Percentiles rank a stretch among this genome's conserved stretches.
phyloP scores from a whole-genome alignment of 2,329 filamentous ascomycete species.

The Aquanectria penicillioides region DNA sequence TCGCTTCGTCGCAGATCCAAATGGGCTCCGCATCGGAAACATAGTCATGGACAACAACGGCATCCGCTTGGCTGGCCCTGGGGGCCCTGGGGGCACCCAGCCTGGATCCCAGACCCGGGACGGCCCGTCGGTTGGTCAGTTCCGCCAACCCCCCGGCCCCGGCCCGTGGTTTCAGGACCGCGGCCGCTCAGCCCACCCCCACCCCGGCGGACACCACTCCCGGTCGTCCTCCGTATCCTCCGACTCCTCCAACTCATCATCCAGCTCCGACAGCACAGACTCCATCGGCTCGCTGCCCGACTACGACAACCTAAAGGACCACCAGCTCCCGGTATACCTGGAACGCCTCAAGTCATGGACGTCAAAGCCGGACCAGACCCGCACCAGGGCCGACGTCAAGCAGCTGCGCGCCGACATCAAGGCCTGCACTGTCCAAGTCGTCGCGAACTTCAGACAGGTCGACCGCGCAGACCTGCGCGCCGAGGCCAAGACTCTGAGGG shows the following conservation, averaged over 20 bases:
- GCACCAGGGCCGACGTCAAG: slow-evolving; percentile 57
- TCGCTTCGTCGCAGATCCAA: slow-evolving; percentile 54
- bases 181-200: slow-evolving; percentile 25
- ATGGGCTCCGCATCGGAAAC: slow-evolving; percentile 58
- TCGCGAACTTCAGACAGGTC: background rate
- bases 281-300: slow-evolving; percentile 65
- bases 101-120: slow-evolving; percentile 3
- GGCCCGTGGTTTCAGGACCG: slow-evolving; percentile 11
- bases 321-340: slow-evolving; percentile 59
- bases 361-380: slow-evolving; percentile 57
- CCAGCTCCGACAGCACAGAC: slow-evolving; percentile 40
- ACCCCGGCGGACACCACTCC: slow-evolving; percentile 32
- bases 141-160: slow-evolving; percentile 17
- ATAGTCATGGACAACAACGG: slow-evolving; percentile 54
- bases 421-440: slow-evolving; percentile 41
- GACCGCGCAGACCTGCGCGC: slow-evolving; percentile 50
- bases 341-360: slow-evolving; percentile 60
- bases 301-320: slow-evolving; percentile 59
- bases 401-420: slow-evolving; percentile 56
- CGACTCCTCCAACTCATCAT: slow-evolving; percentile 48
- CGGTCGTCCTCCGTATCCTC: slow-evolving; percentile 50
- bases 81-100: slow-evolving; percentile 8
- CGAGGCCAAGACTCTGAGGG: slow-evolving; percentile 56
- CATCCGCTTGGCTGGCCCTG: slow-evolving; percentile 41
- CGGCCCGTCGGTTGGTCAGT: slow-evolving; percentile 8